These are phyloP conservation scores for Xylaria sp. DNA, from an alignment of 2,329 filamentous ascomycete genomes.

Conservation along the genomic window DNA sequence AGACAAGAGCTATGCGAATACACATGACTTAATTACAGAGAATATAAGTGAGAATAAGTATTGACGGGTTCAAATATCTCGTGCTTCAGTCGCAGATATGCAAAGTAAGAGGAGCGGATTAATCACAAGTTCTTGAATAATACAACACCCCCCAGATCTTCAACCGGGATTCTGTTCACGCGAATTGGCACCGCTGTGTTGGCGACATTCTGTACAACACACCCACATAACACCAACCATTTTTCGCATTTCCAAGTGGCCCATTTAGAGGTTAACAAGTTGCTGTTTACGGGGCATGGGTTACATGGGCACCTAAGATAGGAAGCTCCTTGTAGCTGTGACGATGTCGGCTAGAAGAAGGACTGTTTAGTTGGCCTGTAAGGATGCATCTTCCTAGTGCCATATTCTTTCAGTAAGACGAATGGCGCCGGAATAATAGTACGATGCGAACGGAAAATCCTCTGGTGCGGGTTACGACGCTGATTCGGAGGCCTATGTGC, in stretches of 20 bases:
- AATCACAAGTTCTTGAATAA: conserved; percentile 6
- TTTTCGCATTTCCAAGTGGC: conserved; percentile 5
- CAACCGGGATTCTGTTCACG: not conserved
- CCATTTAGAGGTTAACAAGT: conserved; percentile 10
- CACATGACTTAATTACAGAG: not conserved
- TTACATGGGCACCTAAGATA: not conserved
- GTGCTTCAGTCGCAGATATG: not conserved
- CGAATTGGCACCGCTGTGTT: not conserved
- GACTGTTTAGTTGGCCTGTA: not conserved
- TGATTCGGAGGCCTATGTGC: not conserved
- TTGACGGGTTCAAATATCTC: not conserved
- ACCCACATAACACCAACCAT: not conserved
- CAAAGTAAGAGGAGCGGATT: conserved; percentile 3
- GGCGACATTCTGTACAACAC: not conserved
- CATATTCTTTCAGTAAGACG: not conserved
- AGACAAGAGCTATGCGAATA: not conserved
- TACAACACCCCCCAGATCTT: too few relatives aligned
- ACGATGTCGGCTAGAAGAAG: not conserved
- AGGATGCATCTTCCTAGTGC: not conserved
- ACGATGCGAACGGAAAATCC: too few relatives aligned
- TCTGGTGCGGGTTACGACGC: not conserved
- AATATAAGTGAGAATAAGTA: not conserved
- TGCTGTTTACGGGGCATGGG: not conserved
- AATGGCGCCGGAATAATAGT: not conserved
- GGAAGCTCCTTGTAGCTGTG: not conserved